A percentile compares a stretch with the other conserved stretches of the same genome.
Conservation (phyloP, 345 rosid genomes). For the Arabidopsis arenosa region DNA sequence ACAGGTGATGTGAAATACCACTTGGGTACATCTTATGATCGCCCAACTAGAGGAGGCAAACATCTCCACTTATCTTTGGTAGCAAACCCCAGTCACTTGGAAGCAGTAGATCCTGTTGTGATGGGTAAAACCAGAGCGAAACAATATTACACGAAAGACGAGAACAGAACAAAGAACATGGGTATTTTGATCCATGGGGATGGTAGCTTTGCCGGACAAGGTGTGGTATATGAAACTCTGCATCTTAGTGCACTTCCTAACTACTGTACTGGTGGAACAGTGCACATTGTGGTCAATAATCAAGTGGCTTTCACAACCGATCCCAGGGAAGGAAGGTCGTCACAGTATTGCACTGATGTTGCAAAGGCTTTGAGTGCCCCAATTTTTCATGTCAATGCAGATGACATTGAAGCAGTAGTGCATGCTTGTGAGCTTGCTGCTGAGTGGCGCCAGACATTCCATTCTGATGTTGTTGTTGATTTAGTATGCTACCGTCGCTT, state of each 20-base stretch:
- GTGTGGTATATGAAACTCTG: slow-evolving; percentile 83
- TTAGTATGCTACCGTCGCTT: slow-evolving; percentile 78
- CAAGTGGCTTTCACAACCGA: slow-evolving; percentile 93
- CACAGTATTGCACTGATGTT: slow-evolving; percentile 88
- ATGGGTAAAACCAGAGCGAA: slow-evolving; percentile 86
- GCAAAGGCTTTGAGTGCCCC: slow-evolving; percentile 86
- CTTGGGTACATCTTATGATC: slow-evolving; percentile 86
- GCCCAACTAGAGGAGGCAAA: slow-evolving; percentile 87
- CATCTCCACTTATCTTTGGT: slow-evolving; percentile 85
- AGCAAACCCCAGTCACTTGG: slow-evolving; percentile 91
- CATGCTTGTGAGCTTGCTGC: slow-evolving; percentile 87
- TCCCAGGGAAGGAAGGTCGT: slow-evolving; percentile 79
- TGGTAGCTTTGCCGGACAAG: slow-evolving; percentile 93
- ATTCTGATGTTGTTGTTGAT: slow-evolving; percentile 85
- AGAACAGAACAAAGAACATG: slow-evolving; percentile 71
- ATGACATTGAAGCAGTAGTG: slow-evolving; percentile 80
- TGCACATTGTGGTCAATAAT: slow-evolving; percentile 85
- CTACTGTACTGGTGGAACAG: slow-evolving; percentile 79
- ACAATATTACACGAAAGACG: slow-evolving; percentile 75
- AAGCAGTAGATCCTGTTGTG: slow-evolving; percentile 88
- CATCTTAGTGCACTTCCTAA: slow-evolving; percentile 92
- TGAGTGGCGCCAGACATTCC: slow-evolving; percentile 87
- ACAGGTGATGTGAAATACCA: slow-evolving; percentile 90
- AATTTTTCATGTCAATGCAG: slow-evolving; percentile 79
- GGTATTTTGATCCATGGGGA: slow-evolving; percentile 83